phyloP scores from a whole-genome alignment of 2,329 filamentous ascomycete genomes.

The Tympanopsis confertula region DNA sequence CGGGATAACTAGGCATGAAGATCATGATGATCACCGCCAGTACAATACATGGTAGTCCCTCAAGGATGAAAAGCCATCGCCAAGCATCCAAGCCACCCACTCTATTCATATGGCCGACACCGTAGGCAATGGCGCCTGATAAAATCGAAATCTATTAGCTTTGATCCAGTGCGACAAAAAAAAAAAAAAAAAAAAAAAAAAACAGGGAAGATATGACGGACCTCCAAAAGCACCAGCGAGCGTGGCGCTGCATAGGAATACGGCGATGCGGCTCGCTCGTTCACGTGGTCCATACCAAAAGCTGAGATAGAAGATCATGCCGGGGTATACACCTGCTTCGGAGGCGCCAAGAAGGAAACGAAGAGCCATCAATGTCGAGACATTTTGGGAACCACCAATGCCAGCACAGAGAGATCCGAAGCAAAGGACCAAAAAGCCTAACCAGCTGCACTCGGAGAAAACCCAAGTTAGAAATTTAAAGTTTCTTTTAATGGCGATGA shows the following conservation, averaged over 20 bases:
- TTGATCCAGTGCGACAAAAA: conserved; percentile 6
- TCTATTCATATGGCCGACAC: conserved; percentile 5
- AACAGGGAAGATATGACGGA: conserved; percentile 4
- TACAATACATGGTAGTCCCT: background rate
- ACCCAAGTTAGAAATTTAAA: background rate
- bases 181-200: too few species aligned
- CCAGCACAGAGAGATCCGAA: conserved; percentile 30
- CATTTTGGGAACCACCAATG: conserved; percentile 20
- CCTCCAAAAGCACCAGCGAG: conserved; percentile 8
- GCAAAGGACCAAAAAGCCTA: conserved; percentile 27
- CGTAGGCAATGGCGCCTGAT: conserved; percentile 1
- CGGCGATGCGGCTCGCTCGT: conserved; percentile 31
- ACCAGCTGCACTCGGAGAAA: conserved; percentile 15
- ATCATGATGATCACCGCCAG: conserved; percentile 6
- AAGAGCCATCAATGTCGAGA: conserved; percentile 20
- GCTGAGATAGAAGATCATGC: conserved; percentile 27
- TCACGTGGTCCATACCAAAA: conserved; percentile 40
- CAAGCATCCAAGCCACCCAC: background rate
- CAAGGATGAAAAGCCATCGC: conserved; percentile 2
- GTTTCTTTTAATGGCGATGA: too few species aligned
- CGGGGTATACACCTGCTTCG: conserved; percentile 28
- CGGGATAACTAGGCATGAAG: conserved; percentile 9
- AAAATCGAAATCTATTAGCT: conserved; percentile 4
- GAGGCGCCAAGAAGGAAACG: conserved; percentile 25
- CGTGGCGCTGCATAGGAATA: conserved; percentile 31